These are phyloP conservation scores for Astragalus glycyphyllos DNA, from an alignment of 306 rosid species.

Conservation along the genomic window DNA sequence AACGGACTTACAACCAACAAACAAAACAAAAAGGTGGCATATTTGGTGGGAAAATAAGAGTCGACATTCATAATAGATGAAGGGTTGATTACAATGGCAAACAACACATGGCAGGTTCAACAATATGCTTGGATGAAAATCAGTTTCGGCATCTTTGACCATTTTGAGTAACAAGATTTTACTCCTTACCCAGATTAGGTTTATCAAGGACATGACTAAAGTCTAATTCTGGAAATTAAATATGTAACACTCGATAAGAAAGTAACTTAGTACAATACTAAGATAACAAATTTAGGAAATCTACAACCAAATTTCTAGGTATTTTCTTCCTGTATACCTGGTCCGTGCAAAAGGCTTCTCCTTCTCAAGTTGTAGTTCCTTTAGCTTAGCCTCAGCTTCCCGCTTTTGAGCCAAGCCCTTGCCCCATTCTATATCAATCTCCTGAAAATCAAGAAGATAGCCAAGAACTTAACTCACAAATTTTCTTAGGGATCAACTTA, in stretches of 20 bases:
- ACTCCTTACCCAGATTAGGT: not conserved
- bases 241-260: constrained; percentile 11
- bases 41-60: constrained; percentile 10
- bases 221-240: not conserved
- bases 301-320: not conserved
- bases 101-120: not conserved
- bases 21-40: not conserved
- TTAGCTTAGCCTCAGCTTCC: constrained; percentile 79
- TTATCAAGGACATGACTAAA: constrained; percentile 5
- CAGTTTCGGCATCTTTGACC: not conserved
- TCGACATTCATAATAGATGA: not conserved
- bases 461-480: constrained; percentile 1
- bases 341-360: constrained; percentile 85
- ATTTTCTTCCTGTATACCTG: constrained; percentile 53
- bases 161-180: not conserved
- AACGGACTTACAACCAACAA: not conserved
- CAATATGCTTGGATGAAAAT: not conserved
- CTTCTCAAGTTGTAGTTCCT: constrained; percentile 88
- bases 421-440: constrained; percentile 88
- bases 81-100: constrained; percentile 2
- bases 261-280: constrained; percentile 13
- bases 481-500: constrained; percentile 5
- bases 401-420: constrained; percentile 96
- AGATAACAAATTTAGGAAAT: constrained; percentile 25
- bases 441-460: constrained; percentile 53